phyloP scores from a whole-genome alignment of 768 basidiomycete species.

The Naganishia antarctica region DNA sequence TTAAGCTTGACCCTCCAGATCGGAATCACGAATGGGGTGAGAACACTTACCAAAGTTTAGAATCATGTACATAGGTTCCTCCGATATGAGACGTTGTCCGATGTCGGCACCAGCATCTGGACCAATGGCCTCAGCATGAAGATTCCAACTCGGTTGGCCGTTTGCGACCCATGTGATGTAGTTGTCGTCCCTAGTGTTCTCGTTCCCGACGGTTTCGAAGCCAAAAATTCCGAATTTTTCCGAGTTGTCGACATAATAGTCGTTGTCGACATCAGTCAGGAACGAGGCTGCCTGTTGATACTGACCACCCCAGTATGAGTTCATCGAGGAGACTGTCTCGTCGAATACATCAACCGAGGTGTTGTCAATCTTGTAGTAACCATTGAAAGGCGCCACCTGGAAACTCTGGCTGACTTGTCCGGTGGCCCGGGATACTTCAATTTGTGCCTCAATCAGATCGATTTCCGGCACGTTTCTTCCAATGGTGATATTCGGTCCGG shows the following conservation, averaged over 20 bases:
- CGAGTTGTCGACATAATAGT: constrained; percentile 45
- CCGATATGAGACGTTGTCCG: constrained; percentile 63
- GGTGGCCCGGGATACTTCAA: constrained; percentile 58
- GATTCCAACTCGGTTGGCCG: constrained; percentile 50
- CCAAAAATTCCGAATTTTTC: constrained; percentile 50
- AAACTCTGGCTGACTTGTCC: constrained; percentile 64
- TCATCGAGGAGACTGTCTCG: constrained; percentile 49
- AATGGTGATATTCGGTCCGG: constrained; percentile 63
- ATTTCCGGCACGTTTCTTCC: constrained; percentile 87
- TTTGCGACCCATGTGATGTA: constrained; percentile 47
- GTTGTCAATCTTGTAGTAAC: constrained; percentile 53
- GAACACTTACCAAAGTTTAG: constrained; percentile 74
- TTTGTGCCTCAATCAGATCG: constrained; percentile 82
- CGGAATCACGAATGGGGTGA: too few relatives aligned
- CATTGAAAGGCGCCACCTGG: constrained; percentile 64
- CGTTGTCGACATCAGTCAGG: constrained; percentile 45
- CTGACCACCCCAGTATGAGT: constrained; percentile 49
- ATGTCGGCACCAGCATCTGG: constrained; percentile 63
- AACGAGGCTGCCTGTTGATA: constrained; percentile 58
- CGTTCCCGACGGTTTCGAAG: constrained; percentile 49
- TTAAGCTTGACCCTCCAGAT: too few relatives aligned
- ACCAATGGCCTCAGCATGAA: constrained; percentile 61
- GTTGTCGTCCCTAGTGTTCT: constrained; percentile 37
- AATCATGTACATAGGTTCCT: constrained; percentile 83
- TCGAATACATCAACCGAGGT: constrained; percentile 37